A percentile compares a stretch with the other conserved stretches of the same genome.
These are phyloP conservation scores for Phialocephala subalpina DNA, from an alignment of 2,329 filamentous ascomycete species.

Conservation along the genomic window DNA sequence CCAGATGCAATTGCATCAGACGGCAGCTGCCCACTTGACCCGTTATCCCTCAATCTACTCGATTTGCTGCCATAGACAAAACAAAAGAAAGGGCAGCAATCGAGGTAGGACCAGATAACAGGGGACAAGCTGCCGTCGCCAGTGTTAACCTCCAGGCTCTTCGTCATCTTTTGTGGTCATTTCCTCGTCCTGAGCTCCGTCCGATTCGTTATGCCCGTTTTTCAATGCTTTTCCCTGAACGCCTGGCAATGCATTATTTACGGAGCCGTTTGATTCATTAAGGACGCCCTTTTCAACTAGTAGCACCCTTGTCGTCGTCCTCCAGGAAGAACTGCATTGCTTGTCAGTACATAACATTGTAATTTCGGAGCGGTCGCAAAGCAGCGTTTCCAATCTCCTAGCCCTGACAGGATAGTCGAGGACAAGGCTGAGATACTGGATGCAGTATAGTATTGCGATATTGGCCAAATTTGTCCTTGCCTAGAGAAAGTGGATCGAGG, in stretches of 20 bases:
- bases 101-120: slow-evolving; percentile 56
- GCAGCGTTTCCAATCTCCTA: too few species aligned
- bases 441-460: too few species aligned
- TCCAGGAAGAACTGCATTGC: slow-evolving; percentile 89
- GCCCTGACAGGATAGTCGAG: too few species aligned
- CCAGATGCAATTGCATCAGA: slow-evolving; percentile 44
- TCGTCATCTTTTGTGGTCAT: slow-evolving; percentile 70
- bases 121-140: slow-evolving; percentile 68
- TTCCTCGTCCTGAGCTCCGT: slow-evolving; percentile 54
- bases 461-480: too few species aligned
- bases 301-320: slow-evolving; percentile 63
- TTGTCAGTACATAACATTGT: slow-evolving; percentile 22
- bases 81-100: slow-evolving; percentile 36
- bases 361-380: too few species aligned
- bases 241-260: slow-evolving; percentile 43
- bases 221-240: slow-evolving; percentile 42
- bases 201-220: slow-evolving; percentile 41
- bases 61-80: slow-evolving; percentile 20
- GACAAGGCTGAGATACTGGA: too few species aligned
- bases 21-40: slow-evolving; percentile 70
- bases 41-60: slow-evolving; percentile 58
- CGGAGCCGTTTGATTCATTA: slow-evolving; percentile 48
- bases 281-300: slow-evolving; percentile 68
- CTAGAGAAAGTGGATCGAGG: too few species aligned
- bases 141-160: slow-evolving; percentile 67